Base-by-base conservation (phyloP, 495 filamentous ascomycete species). In the Penicillium subrubescens region DNA sequence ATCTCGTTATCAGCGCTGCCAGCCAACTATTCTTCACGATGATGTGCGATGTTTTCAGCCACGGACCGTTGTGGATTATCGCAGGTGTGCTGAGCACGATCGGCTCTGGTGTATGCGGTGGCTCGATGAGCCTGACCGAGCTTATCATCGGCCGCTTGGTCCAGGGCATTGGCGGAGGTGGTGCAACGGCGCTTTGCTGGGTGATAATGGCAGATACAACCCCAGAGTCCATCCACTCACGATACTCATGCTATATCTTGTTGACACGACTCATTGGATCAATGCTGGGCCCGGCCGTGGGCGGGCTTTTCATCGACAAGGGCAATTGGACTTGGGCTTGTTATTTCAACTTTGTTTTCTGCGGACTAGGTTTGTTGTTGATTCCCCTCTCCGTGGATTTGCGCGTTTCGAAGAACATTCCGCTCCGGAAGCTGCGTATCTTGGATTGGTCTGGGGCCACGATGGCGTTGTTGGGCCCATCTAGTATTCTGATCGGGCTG, bases 151-250 rank as follows among this genome's bases (percentile, higher is more conserved):
- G 90, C 8, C 83, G 90, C 23, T 78, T 83, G 3, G 75, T 92
- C 15, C 90, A 93, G 59, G 90, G 90, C 21, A 76, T 90, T n/a
- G 90, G 90, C 25, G 89, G 88, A 21, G 90, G 90, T 23, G 90
- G 90, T 1, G 81, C 90, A 12, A 81, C 88, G 46, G 81, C 81
- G 8, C 72, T 92, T 37, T 86, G 85, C 2, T 85, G 90, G 66
- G 84, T 92, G 51, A 68, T 92, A 3, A 80, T 94, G 61, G 85
- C 88, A 0, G 89, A 92, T 64, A 73, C 90, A 5, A 84, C 83
- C 15, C 81, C 82, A 0, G 69, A 77, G 46, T 64, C 72, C 2
- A 69, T 82, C 25, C 75, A 78, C n/a, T 75, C 74, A 10, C 74
- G 75, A 19, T 83, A 77, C 56, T 76, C 71, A 17, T 73, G 73